Conservation (phyloP, 2,329 filamentous ascomycete species). For the Aspergillus texensis region DNA sequence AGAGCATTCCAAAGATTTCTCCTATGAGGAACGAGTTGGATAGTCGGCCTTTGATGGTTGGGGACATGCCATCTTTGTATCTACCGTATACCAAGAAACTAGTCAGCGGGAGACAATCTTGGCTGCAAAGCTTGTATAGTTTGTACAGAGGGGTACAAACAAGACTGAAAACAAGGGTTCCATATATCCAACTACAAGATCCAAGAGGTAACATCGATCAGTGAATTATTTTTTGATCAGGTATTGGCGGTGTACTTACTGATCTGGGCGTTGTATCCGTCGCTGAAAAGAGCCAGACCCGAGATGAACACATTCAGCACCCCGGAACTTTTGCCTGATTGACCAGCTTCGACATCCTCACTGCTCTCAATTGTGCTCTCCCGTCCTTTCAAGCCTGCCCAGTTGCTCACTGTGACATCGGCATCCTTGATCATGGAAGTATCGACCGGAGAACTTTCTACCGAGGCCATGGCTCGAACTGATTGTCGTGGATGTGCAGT, state of each 20-base stretch:
- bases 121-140: constrained; percentile 3
- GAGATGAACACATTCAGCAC: constrained; percentile 39
- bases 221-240: background rate
- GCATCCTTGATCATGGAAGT: constrained; percentile 10
- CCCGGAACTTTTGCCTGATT: constrained; percentile 20
- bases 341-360: background rate
- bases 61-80: constrained; percentile 35
- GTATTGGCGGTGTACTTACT: constrained; percentile 16
- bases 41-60: constrained; percentile 53
- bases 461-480: constrained; percentile 1
- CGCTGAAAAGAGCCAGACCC: constrained; percentile 41
- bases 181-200: constrained; percentile 35
- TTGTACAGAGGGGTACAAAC: constrained; percentile 13
- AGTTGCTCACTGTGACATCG: constrained; percentile 13
- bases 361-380: background rate
- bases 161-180: constrained; percentile 37
- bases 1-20: constrained; percentile 59
- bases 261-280: constrained; percentile 44
- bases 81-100: constrained; percentile 12
- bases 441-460: constrained; percentile 14
- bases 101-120: constrained; percentile 12
- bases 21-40: constrained; percentile 60
- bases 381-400: background rate
- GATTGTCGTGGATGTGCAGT: no score
- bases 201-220: background rate